phyloP scores from a whole-genome alignment of 2,329 filamentous ascomycete species.

The Clonostachys sp. region DNA sequence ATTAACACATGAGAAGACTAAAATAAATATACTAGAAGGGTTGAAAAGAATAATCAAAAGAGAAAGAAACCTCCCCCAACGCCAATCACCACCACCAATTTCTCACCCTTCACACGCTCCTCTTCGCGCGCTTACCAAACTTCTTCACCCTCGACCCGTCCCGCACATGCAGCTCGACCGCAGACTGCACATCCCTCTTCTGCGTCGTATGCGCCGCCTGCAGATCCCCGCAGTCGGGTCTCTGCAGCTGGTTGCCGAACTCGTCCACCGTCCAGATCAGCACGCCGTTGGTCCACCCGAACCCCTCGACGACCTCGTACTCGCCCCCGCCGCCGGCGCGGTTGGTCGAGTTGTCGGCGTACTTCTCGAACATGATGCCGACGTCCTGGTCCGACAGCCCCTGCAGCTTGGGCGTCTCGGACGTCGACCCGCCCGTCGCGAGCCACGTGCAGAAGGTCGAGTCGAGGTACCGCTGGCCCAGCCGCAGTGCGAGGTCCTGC shows the following conservation, averaged over 20 bases:
- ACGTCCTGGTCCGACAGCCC: constrained; percentile 33
- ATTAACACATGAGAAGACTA: too few species aligned
- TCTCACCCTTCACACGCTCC: too few species aligned
- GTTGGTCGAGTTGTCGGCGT: constrained; percentile 55
- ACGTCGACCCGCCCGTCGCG: constrained; percentile 59
- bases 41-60: too few species aligned
- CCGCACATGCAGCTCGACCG: constrained; percentile 3
- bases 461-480: constrained; percentile 64
- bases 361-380: constrained; percentile 70
- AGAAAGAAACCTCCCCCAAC: too few species aligned
- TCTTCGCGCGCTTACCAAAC: constrained; percentile 1
- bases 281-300: constrained; percentile 68
- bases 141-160: constrained; percentile 6
- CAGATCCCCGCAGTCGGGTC: constrained; percentile 52
- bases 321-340: constrained; percentile 61
- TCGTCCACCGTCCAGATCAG: constrained; percentile 61
- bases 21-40: too few species aligned
- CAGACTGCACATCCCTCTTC: not conserved
- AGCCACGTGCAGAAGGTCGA: constrained; percentile 68
- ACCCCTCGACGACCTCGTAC: constrained; percentile 66
- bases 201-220: constrained; percentile 22
- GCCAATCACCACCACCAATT: too few species aligned
- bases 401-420: constrained; percentile 41
- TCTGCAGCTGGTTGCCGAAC: constrained; percentile 49
- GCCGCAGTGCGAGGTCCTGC: constrained; percentile 48